Evolutionary conservation across 805 yeast species (phyloP).

Genomic region (Candida nanaspora): DNA sequence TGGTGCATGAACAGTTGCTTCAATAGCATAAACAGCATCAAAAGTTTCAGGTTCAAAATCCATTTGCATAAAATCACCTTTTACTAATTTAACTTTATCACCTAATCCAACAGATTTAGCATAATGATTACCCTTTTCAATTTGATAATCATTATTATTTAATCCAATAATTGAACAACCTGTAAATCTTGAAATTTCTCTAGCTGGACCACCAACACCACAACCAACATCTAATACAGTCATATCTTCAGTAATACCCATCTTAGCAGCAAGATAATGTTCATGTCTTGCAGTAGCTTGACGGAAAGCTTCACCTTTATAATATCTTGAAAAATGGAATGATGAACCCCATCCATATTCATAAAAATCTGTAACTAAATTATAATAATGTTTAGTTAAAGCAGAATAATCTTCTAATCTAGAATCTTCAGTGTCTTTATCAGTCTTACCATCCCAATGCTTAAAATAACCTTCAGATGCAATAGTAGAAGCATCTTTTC

Average conservation of each 20-base stretch:
- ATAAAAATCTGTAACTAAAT: slow-evolving; percentile 94
- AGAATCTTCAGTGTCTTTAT: slow-evolving; percentile 57
- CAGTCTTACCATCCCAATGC: slow-evolving; percentile 94
- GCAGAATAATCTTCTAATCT: slow-evolving; percentile 84
- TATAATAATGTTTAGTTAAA: slow-evolving; percentile 91
- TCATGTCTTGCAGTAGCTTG: slow-evolving; percentile 98
- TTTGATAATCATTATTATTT: slow-evolving; percentile 96
- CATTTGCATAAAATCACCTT: slow-evolving; percentile 99
- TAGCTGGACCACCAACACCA: slow-evolving; percentile 99
- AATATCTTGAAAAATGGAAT: slow-evolving; percentile 94
- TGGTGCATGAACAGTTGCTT: slow-evolving; percentile 98
- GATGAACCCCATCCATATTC: slow-evolving; percentile 99
- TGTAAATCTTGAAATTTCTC: slow-evolving; percentile 90
- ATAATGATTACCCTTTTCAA: slow-evolving; percentile 81
- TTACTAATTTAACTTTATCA: slow-evolving; percentile 75
- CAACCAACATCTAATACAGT: slow-evolving; percentile 96
- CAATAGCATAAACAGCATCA: slow-evolving; percentile 97
- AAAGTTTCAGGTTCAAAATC: slow-evolving; percentile 85
- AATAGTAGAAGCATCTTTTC: slow-evolving; percentile 69
- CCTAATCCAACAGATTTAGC: slow-evolving; percentile 59
- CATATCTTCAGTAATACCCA: slow-evolving; percentile 72
- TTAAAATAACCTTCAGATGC: slow-evolving; percentile 89
- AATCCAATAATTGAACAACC: slow-evolving; percentile 82
- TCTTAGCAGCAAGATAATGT: slow-evolving; percentile 85
- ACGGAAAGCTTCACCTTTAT: slow-evolving; percentile 85